Evolutionary conservation across 2,329 filamentous ascomycete species (phyloP).

Genomic region (Aureobasidium lini): DNA sequence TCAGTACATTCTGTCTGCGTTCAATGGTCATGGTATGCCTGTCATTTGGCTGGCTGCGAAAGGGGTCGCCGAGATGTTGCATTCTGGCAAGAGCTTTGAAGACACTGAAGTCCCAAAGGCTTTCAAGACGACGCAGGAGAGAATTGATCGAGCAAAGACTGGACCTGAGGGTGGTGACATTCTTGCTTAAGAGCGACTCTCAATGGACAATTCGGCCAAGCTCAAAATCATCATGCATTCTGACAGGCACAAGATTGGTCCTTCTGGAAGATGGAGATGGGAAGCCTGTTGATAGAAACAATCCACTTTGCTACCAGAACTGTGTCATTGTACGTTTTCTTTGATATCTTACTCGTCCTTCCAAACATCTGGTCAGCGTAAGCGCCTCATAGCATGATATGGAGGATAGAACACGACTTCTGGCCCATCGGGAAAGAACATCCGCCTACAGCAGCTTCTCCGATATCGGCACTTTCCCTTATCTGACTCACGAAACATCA

Average conservation of each 20-base stretch:
- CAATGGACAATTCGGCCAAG: no score
- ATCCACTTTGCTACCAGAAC: no score
- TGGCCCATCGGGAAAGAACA: background rate
- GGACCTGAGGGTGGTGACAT: conserved; percentile 18
- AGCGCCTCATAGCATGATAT: background rate
- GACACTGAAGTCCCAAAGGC: conserved; percentile 15
- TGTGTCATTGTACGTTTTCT: no score
- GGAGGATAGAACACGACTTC: background rate
- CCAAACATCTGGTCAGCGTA: background rate
- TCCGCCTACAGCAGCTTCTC: background rate
- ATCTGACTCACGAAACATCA: background rate
- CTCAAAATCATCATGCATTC: no score
- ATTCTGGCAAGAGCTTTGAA: conserved; percentile 12
- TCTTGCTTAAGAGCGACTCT: background rate
- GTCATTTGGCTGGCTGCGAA: conserved; percentile 36
- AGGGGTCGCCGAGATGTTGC: conserved; percentile 36
- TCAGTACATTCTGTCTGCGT: conserved; percentile 43
- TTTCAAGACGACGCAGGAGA: conserved; percentile 18
- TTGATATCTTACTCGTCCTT: no score
- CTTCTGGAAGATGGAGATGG: no score
- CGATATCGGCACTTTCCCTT: background rate
- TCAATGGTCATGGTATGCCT: conserved; percentile 47
- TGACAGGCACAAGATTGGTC: no score
- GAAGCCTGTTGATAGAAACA: no score
- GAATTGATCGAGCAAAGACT: conserved; percentile 16